A percentile compares a stretch with the other conserved stretches of the same genome.
Conservation (phyloP, 225 moss, liverwort and hornwort genomes). For the Polytrichum commune region DNA sequence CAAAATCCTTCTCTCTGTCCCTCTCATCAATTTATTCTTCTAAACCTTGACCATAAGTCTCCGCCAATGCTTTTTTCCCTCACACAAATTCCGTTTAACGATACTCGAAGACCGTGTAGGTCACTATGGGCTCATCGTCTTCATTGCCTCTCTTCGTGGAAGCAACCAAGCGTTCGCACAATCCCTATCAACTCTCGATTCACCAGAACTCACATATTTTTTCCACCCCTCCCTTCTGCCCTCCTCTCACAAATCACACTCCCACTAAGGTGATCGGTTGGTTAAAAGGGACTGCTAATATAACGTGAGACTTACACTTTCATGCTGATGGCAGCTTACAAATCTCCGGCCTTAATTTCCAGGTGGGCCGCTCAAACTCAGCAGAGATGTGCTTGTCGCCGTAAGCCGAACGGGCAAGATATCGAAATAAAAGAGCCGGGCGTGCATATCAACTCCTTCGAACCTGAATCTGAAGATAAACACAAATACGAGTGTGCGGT, state of each 20-base stretch:
- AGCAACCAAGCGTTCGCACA: background rate
- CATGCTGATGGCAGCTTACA: constrained; percentile 1
- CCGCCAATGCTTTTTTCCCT: background rate
- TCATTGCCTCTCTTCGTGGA: background rate
- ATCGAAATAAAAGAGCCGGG: too few species aligned
- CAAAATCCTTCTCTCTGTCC: background rate
- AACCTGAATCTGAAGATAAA: too few species aligned
- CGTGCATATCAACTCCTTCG: too few species aligned
- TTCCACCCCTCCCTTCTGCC: too few species aligned
- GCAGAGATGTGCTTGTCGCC: too few species aligned
- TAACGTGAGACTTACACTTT: background rate
- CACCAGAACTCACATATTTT: too few species aligned
- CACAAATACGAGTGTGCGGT: too few species aligned
- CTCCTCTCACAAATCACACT: background rate
- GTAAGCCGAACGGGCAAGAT: too few species aligned
- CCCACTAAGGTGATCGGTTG: background rate
- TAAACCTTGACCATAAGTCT: background rate
- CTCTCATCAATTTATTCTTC: background rate
- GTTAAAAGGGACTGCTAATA: background rate
- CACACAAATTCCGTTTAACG: background rate
- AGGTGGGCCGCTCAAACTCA: too few species aligned
- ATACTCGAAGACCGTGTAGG: background rate
- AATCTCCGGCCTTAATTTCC: background rate
- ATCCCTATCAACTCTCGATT: too few species aligned
- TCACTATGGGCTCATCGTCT: background rate